Conservation (phyloP, 495 filamentous ascomycete genomes). For the Penicillium nucicola region DNA sequence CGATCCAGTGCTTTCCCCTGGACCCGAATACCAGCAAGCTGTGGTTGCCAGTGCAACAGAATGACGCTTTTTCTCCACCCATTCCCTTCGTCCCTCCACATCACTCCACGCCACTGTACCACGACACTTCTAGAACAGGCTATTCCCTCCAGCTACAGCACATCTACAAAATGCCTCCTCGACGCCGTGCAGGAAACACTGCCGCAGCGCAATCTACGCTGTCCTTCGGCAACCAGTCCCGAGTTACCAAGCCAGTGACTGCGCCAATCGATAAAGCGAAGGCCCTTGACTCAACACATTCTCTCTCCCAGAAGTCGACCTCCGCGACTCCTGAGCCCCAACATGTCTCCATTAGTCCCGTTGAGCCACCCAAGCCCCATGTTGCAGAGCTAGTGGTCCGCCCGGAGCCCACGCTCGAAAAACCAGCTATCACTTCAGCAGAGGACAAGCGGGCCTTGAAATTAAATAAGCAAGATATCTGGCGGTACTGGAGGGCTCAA, state of each 20-base stretch:
- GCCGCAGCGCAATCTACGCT: slow-evolving; percentile 64
- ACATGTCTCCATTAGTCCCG: slow-evolving; percentile 13
- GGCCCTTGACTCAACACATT: slow-evolving; percentile 27
- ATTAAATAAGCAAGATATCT: slow-evolving; percentile 61
- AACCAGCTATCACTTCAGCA: slow-evolving; percentile 41
- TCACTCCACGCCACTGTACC: neutral
- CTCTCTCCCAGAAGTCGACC: slow-evolving; percentile 34
- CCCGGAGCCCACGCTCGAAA: slow-evolving; percentile 38
- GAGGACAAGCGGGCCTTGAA: slow-evolving; percentile 55
- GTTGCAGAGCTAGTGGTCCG: slow-evolving; percentile 48
- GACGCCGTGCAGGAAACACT: slow-evolving; percentile 54
- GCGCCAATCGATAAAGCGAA: slow-evolving; percentile 52
- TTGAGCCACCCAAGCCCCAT: slow-evolving; percentile 33
- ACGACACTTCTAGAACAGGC: neutral
- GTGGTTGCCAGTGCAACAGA: slow-evolving; percentile 29
- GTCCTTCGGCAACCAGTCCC: slow-evolving; percentile 64
- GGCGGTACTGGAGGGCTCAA: slow-evolving; percentile 67
- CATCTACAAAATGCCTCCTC: slow-evolving; percentile 59
- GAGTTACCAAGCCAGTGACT: slow-evolving; percentile 68
- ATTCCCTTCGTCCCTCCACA: neutral
- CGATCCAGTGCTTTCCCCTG: no score
- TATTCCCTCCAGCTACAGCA: neutral
- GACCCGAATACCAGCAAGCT: neutral
- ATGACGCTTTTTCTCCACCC: neutral
- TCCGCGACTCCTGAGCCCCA: slow-evolving; percentile 28